These are phyloP conservation scores for Amniculicola lignicola DNA, from an alignment of 495 filamentous ascomycete genomes.

Conservation along the genomic window DNA sequence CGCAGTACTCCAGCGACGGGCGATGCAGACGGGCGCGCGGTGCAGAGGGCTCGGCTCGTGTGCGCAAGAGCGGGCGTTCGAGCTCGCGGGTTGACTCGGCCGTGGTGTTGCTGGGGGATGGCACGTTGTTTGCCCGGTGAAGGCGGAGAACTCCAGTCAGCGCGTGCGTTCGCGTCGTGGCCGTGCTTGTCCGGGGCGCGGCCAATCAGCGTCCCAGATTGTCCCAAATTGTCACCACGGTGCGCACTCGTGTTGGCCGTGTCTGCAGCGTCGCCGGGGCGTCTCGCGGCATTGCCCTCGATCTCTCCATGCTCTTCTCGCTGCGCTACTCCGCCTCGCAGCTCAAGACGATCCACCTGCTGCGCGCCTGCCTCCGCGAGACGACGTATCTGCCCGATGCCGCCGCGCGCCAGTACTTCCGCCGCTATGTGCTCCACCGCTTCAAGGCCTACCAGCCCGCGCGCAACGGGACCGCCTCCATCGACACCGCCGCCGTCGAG, in stretches of 20 bases:
- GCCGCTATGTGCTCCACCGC: conserved; percentile 54
- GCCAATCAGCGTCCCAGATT: neutral
- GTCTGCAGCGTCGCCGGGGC: too few relatives aligned
- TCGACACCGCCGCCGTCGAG: neutral
- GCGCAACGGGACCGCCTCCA: conserved; percentile 8
- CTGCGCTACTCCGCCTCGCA: conserved; percentile 3
- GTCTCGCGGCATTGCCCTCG: neutral
- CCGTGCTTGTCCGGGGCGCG: too few relatives aligned
- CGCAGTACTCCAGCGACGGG: conserved; percentile 1
- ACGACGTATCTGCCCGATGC: conserved; percentile 79
- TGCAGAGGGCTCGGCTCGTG: neutral
- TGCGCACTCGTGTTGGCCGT: too few relatives aligned
- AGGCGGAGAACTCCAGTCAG: too few relatives aligned
- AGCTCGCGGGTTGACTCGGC: too few relatives aligned
- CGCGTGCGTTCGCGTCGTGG: too few relatives aligned
- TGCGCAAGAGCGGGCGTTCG: neutral
- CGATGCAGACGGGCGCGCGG: neutral
- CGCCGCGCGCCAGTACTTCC: conserved; percentile 59
- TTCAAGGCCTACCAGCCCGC: conserved; percentile 51
- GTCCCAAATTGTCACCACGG: too few relatives aligned
- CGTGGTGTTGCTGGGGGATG: too few relatives aligned
- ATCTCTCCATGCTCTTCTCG: conserved; percentile 9
- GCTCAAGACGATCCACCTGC: conserved; percentile 49
- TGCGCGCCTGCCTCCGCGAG: conserved; percentile 79
- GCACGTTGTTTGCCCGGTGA: too few relatives aligned